Conservation (phyloP, 2,329 filamentous ascomycete species). For the Pseudopyrenochaeta lycopersici region DNA sequence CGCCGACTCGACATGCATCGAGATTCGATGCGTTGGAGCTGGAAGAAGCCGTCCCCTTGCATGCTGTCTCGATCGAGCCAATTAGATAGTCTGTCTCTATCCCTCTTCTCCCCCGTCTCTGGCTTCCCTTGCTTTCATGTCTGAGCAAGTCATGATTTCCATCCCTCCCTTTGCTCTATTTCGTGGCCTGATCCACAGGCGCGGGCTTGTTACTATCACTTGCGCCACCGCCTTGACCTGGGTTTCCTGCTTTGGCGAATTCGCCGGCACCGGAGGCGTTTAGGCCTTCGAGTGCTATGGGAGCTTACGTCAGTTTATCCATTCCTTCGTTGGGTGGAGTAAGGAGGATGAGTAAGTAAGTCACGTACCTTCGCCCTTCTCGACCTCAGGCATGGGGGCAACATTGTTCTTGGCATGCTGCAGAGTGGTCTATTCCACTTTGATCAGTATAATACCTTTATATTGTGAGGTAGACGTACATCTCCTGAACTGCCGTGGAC, state of each 20-base stretch:
- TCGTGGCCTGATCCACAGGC: background rate
- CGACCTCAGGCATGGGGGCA: conserved; percentile 47
- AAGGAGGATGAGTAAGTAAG: background rate
- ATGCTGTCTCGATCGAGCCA: background rate
- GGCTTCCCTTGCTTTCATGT: background rate
- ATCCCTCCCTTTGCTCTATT: background rate
- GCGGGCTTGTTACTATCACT: background rate
- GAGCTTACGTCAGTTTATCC: conserved; percentile 2
- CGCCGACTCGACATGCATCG: too few species aligned
- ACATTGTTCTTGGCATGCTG: conserved; percentile 51
- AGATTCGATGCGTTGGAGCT: too few species aligned
- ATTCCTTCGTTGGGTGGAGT: background rate
- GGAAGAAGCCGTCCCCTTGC: too few species aligned
- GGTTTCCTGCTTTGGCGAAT: conserved; percentile 10
- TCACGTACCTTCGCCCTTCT: conserved; percentile 49
- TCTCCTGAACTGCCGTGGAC: conserved; percentile 48
- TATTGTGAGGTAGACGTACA: conserved; percentile 25
- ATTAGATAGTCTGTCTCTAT: too few species aligned
- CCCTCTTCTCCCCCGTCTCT: too few species aligned
- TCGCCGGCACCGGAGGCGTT: conserved; percentile 14
- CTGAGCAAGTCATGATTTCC: background rate
- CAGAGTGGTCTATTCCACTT: conserved; percentile 30
- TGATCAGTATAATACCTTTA: conserved; percentile 1
- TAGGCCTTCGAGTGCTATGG: conserved; percentile 12
- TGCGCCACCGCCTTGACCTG: background rate